Percentiles rank a stretch among this genome's conserved stretches.
Evolutionary conservation across 2,329 filamentous ascomycete genomes (phyloP).

Genomic region (Pestalotiopsis sp.): DNA sequence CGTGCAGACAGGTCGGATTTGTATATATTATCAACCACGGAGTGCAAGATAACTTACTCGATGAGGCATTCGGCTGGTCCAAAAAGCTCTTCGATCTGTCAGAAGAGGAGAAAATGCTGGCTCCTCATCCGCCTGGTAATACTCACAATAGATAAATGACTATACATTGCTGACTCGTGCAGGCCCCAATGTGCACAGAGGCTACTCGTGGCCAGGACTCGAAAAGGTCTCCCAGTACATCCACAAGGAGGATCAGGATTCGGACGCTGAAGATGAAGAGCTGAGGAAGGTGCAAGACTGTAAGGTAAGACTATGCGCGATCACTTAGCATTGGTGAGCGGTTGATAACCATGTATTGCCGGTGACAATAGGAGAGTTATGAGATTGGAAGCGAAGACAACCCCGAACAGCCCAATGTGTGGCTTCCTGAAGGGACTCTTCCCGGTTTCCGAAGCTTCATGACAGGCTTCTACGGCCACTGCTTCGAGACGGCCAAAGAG

Average conservation of each 20-base stretch:
- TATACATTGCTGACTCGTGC: neutral
- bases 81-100: conserved; percentile 33
- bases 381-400: conserved; percentile 52
- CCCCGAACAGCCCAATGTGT: conserved; percentile 47
- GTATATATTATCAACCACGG: conserved; percentile 32
- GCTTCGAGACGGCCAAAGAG: conserved; percentile 40
- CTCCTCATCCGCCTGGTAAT: conserved; percentile 31
- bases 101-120: conserved; percentile 35
- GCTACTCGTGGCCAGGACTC: conserved; percentile 55
- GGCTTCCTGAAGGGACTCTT: conserved; percentile 45
- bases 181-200: conserved; percentile 50
- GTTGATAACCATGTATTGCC: neutral
- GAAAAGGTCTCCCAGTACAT: conserved; percentile 54
- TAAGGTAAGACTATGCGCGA: conserved; percentile 40
- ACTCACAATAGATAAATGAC: neutral
- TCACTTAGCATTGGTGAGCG: conserved; percentile 18
- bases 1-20: conserved; percentile 34
- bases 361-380: conserved; percentile 45
- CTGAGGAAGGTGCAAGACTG: conserved; percentile 48
- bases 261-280: conserved; percentile 34
- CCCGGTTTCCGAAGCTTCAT: conserved; percentile 50
- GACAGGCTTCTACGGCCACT: conserved; percentile 50
- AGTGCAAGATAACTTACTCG: conserved; percentile 33
- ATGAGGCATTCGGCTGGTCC: conserved; percentile 39
- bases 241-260: conserved; percentile 39